Evolutionary conservation across 2,329 filamentous ascomycete species (phyloP), one percentile per base, ranked within the genome.

Genomic region (Aspergillus transmontanensis): DNA sequence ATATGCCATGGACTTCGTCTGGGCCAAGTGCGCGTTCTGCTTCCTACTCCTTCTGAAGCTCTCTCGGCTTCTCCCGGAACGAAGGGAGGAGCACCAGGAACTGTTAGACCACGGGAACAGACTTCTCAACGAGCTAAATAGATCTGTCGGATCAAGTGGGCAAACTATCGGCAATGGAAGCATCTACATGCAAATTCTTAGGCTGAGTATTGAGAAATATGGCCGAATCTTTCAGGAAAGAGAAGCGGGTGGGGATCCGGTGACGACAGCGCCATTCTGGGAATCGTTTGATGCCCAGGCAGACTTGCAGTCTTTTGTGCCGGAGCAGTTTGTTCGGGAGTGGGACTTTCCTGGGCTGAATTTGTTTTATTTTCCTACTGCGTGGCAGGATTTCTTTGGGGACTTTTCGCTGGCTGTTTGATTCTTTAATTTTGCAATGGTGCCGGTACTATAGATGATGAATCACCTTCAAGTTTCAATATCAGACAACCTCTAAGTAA

Each of bases 11-110:
- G 84, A 86, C 60, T 86, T 86, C 63, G 84, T 86, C 23, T 86
- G 84, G 84, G 84, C 84, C 0, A 87, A 87, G 69, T 84, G 83
- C 57, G 83, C 84, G 0, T 86, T 86, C 64, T 86, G 83, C n/a
- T 83, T 86, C 51, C 73, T 86, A 2, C 75, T 87, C 1, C 78
- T 86, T 1, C 78, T 87, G 2, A 85, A 85, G 61, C 75, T 86
- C 4, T 81, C 83, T 0, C 79, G 83, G 0, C 76, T 86, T 1
- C 73, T 86, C 0, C 81, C 81, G 0, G 81, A 83, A 61, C 64
- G 72, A 9, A 66, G 75, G 26, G 70, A 79, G 50, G 70, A 79
- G 21, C 72, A 83, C 66, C 64, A 79, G 62, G 67, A 78, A 54
- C 73, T 84, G 0, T 73, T 84, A 0, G 72, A 74, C 4, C 78